These are phyloP conservation scores for Trichomonascaceae sp. DNA, from an alignment of 1,139 yeast species.

Conservation along the genomic window DNA sequence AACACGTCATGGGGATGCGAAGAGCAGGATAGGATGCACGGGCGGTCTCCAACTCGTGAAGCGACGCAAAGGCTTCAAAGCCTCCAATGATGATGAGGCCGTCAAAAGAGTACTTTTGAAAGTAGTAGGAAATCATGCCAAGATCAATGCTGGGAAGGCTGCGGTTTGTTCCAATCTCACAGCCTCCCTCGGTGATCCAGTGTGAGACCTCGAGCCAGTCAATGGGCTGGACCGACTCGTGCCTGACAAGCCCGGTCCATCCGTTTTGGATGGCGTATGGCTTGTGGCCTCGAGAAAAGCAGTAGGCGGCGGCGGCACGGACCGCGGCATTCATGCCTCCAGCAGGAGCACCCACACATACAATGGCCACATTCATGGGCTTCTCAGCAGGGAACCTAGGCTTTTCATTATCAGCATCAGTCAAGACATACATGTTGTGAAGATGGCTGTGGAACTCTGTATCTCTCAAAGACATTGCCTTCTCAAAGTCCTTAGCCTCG, in stretches of 20 bases:
- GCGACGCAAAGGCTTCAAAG: conserved; percentile 79
- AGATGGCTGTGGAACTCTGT: conserved; percentile 75
- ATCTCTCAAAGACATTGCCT: conserved; percentile 79
- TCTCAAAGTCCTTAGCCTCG: conserved; percentile 60
- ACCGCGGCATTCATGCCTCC: conserved; percentile 93
- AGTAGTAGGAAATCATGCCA: conserved; percentile 81
- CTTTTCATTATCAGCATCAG: conserved; percentile 54
- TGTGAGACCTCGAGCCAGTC: conserved; percentile 80
- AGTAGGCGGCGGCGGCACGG: conserved; percentile 81
- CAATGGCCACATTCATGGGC: conserved; percentile 58
- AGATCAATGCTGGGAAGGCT: conserved; percentile 67
- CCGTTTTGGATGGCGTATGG: conserved; percentile 86
- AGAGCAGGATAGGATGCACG: conserved; percentile 72
- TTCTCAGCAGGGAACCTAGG: conserved; percentile 28
- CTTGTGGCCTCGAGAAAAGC: conserved; percentile 80
- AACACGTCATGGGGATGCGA: conserved; percentile 82
- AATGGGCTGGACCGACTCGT: conserved; percentile 61
- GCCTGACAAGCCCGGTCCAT: conserved; percentile 76
- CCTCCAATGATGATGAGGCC: conserved; percentile 91
- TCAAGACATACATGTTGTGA: conserved; percentile 53
- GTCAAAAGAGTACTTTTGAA: conserved; percentile 72
- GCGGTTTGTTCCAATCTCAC: conserved; percentile 91
- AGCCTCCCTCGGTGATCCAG: conserved; percentile 88
- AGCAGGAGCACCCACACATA: conserved; percentile 94
- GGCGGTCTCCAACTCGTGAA: conserved; percentile 65